A percentile compares a stretch with the other conserved stretches of the same genome.
phyloP scores from a whole-genome alignment of 2,329 filamentous ascomycete genomes.

The Colletotrichum plurivorum region DNA sequence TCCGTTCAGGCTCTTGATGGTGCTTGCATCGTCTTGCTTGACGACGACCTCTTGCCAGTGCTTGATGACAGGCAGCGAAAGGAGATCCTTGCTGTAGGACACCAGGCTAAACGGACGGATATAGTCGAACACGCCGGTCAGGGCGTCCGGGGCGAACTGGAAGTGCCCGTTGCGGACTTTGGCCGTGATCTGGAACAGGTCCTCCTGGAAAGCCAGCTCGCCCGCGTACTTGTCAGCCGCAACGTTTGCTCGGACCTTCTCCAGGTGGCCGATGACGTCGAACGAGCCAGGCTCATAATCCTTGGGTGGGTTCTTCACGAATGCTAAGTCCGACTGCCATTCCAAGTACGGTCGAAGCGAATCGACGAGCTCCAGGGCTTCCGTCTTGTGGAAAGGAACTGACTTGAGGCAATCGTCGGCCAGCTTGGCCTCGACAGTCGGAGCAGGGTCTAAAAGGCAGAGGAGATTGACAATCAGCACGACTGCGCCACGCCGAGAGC shows the following conservation, averaged over 20 bases:
- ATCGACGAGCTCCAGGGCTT: constrained; percentile 51
- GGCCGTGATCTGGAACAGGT: constrained; percentile 55
- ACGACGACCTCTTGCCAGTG: constrained; percentile 55
- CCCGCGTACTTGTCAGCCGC: constrained; percentile 51
- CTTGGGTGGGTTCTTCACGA: constrained; percentile 64
- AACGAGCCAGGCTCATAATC: constrained; percentile 62
- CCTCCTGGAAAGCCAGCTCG: constrained; percentile 58
- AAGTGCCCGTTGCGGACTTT: constrained; percentile 59
- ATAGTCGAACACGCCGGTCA: constrained; percentile 54
- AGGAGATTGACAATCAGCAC: no score
- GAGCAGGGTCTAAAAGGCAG: constrained; percentile 31
- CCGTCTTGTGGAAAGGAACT: constrained; percentile 52
- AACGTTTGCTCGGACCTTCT: constrained; percentile 49
- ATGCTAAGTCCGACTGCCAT: constrained; percentile 63
- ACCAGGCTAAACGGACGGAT: constrained; percentile 55
- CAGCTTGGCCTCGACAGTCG: constrained; percentile 50
- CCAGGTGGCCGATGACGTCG: constrained; percentile 53
- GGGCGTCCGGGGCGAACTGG: constrained; percentile 55
- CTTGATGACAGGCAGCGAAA: constrained; percentile 60
- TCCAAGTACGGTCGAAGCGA: constrained; percentile 57
- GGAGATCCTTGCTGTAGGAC: constrained; percentile 52
- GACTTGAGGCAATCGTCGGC: constrained; percentile 55
- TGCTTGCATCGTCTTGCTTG: constrained; percentile 42
- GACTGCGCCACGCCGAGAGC: no score
- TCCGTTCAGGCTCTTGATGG: constrained; percentile 45